Evolutionary conservation across 2,329 filamentous ascomycete genomes (phyloP).

Genomic region (Ilyonectria destructans): DNA sequence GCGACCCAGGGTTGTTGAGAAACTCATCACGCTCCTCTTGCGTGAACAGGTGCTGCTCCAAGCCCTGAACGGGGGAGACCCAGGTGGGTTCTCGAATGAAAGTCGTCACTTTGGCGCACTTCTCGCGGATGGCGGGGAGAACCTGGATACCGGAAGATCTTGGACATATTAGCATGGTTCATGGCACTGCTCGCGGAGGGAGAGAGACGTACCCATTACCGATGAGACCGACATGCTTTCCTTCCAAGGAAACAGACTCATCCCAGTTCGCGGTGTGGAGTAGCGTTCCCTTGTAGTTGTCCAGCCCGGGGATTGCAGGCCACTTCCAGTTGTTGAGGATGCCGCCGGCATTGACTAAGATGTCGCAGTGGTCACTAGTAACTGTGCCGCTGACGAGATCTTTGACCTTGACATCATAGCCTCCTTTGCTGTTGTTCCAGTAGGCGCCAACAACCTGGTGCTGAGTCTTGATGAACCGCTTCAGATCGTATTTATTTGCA

Average conservation of each 20-base stretch:
- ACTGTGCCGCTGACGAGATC: conserved; percentile 41
- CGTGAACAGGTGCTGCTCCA: conserved; percentile 61
- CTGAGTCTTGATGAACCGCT: conserved; percentile 60
- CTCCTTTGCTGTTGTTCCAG: conserved; percentile 62
- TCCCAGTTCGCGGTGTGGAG: conserved; percentile 71
- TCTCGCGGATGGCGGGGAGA: conserved; percentile 61
- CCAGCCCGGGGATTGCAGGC: conserved; percentile 64
- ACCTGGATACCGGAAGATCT: conserved; percentile 63
- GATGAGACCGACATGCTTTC: conserved; percentile 60
- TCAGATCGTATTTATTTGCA: conserved; percentile 65
- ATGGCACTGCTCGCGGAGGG: neutral
- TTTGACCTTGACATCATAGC: conserved; percentile 61
- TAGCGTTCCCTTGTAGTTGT: conserved; percentile 64
- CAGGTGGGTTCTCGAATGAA: conserved; percentile 68
- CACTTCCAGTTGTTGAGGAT: conserved; percentile 68
- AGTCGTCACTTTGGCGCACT: conserved; percentile 61
- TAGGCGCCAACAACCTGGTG: conserved; percentile 61
- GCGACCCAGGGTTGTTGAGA: conserved; percentile 55
- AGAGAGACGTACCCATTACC: conserved; percentile 54
- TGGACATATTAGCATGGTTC: neutral
- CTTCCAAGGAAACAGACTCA: conserved; percentile 56
- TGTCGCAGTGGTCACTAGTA: conserved; percentile 54
- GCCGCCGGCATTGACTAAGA: conserved; percentile 66
- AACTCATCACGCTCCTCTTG: conserved; percentile 60
- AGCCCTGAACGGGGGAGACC: conserved; percentile 62